A percentile compares a stretch with the other conserved stretches of the same genome.
Conservation (phyloP, 352 stramenopile species). For the Phytophthora pseudosyringae region DNA sequence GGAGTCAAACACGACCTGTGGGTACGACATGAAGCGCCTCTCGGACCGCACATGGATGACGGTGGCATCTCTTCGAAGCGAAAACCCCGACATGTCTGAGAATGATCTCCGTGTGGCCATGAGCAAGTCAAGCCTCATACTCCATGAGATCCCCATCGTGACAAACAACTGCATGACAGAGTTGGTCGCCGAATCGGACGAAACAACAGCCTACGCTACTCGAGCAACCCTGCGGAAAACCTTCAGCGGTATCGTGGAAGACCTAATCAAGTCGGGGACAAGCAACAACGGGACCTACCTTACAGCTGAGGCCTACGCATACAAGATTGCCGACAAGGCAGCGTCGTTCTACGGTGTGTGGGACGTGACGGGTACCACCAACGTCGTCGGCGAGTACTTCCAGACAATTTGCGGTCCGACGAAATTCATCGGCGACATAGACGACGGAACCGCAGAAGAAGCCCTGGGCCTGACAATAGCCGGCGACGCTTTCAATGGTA, state of each 20-base stretch:
- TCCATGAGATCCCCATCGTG: slow-evolving; percentile 49
- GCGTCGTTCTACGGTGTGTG: slow-evolving; percentile 39
- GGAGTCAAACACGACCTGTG: slow-evolving; percentile 27
- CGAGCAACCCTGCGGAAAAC: slow-evolving; percentile 48
- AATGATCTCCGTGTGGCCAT: slow-evolving; percentile 20
- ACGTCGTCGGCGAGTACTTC: slow-evolving; percentile 32
- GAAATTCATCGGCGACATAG: slow-evolving; percentile 40
- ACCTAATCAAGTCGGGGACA: slow-evolving; percentile 39
- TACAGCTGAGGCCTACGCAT: slow-evolving; percentile 32
- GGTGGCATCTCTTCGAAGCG: slow-evolving; percentile 9
- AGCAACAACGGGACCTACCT: slow-evolving; percentile 33
- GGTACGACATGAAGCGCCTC: slow-evolving; percentile 28
- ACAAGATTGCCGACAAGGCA: slow-evolving; percentile 42
- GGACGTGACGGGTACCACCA: slow-evolving; percentile 39
- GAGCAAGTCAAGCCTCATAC: slow-evolving; percentile 39
- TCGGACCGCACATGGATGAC: slow-evolving; percentile 26
- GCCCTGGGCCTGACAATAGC: slow-evolving; percentile 37
- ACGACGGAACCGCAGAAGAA: slow-evolving; percentile 35
- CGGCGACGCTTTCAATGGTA: slow-evolving; percentile 40
- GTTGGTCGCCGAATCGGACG: slow-evolving; percentile 19
- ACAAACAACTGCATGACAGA: slow-evolving; percentile 44
- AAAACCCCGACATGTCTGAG: slow-evolving; percentile 23
- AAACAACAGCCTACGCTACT: slow-evolving; percentile 19
- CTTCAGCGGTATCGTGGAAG: slow-evolving; percentile 46
- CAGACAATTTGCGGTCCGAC: slow-evolving; percentile 52